phyloP scores from a whole-genome alignment of 2,329 filamentous ascomycete genomes.

The Pseudogymnoascus sp. region DNA sequence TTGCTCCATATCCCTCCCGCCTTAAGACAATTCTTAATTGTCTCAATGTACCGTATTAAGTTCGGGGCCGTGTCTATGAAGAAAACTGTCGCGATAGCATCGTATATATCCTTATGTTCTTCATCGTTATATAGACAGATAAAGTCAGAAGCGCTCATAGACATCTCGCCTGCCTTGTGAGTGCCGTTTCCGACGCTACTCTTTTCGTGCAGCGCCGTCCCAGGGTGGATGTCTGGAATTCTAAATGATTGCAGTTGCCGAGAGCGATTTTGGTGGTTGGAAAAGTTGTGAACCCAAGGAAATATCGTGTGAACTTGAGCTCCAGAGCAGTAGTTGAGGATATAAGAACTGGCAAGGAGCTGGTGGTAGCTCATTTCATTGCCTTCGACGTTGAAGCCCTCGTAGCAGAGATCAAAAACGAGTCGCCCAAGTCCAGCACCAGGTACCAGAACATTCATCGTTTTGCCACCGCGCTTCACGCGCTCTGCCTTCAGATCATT shows the following conservation, averaged over 20 bases:
- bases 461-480: conserved; percentile 17
- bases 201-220: conserved; percentile 40
- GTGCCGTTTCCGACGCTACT: conserved; percentile 26
- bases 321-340: conserved; percentile 60
- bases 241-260: conserved; percentile 69
- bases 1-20: conserved; percentile 81
- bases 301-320: conserved; percentile 65
- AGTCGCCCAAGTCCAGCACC: conserved; percentile 84
- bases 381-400: conserved; percentile 72
- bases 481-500: conserved; percentile 52
- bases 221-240: conserved; percentile 77
- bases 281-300: conserved; percentile 84
- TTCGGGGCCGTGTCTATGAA: conserved; percentile 98
- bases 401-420: conserved; percentile 75
- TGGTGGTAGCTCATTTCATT: conserved; percentile 98
- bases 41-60: conserved; percentile 80
- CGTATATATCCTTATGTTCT: conserved; percentile 57
- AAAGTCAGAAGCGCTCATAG: conserved; percentile 91
- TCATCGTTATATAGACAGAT: conserved; percentile 71
- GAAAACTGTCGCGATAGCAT: conserved; percentile 85
- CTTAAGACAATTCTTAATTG: conserved; percentile 70
- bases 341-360: conserved; percentile 74
- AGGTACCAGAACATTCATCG: conserved; percentile 69
- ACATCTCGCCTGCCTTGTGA: conserved; percentile 59
- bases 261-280: conserved; percentile 67